A percentile compares a stretch with the other conserved stretches of the same genome.
Conservation (phyloP, 2,329 filamentous ascomycete species). For the Penicillium sp. region DNA sequence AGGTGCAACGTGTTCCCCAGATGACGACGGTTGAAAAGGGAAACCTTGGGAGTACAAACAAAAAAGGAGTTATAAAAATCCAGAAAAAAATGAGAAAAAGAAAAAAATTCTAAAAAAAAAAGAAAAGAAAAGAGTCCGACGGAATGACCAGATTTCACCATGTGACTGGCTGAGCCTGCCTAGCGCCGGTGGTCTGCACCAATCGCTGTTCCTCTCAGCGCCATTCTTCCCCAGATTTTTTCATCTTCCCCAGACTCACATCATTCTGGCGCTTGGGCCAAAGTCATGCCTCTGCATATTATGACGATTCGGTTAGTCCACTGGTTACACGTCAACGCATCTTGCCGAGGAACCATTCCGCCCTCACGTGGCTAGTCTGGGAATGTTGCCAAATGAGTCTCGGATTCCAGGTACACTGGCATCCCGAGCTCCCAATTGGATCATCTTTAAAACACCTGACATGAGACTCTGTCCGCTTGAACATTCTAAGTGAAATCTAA, state of each 20-base stretch:
- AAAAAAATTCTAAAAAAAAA: neutral
- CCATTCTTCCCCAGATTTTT: constrained; percentile 28
- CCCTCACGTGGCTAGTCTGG: neutral
- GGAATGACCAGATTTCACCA: neutral
- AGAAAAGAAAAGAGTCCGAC: neutral
- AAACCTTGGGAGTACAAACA: neutral
- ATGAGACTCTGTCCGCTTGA: neutral
- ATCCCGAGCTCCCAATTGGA: constrained; percentile 8
- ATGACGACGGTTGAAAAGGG: constrained; percentile 10
- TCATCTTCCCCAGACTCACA: constrained; percentile 23
- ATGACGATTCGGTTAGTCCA: neutral
- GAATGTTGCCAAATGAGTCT: neutral
- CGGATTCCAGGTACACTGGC: neutral
- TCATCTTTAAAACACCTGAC: neutral
- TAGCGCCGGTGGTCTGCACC: constrained; percentile 12
- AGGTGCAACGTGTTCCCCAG: constrained; percentile 16
- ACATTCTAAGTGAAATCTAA: too few species aligned
- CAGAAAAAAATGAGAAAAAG: neutral
- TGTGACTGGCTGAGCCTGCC: constrained; percentile 24
- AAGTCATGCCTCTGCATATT: neutral
- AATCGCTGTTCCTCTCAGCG: constrained; percentile 13
- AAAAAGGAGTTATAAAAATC: too few species aligned
- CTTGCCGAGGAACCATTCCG: neutral
- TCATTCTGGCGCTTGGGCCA: neutral
- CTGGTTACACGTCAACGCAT: neutral